These are phyloP conservation scores for Mycena leptocephala DNA, from an alignment of 768 basidiomycete species.

Conservation along the genomic window DNA sequence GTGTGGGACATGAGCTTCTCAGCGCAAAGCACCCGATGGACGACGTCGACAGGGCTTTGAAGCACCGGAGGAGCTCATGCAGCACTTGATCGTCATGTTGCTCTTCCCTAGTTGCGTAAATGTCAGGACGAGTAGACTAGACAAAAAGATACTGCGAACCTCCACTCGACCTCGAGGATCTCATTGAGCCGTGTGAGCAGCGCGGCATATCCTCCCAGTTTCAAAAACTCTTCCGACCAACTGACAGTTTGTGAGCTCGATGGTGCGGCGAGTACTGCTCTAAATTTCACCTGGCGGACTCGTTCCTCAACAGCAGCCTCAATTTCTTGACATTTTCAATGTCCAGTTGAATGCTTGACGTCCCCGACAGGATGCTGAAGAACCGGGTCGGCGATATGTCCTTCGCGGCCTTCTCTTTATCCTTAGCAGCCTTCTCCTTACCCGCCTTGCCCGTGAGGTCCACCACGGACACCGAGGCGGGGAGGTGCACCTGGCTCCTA, in stretches of 20 bases:
- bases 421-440: constrained; percentile 29
- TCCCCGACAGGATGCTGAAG: constrained; percentile 76
- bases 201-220: constrained; percentile 88
- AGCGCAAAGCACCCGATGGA: constrained; percentile 92
- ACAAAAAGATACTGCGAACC: constrained; percentile 59
- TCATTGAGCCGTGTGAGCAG: constrained; percentile 91
- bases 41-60: constrained; percentile 94
- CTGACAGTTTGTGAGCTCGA: constrained; percentile 53
- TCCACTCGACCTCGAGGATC: constrained; percentile 96
- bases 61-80: constrained; percentile 92
- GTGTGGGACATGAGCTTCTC: constrained; percentile 90
- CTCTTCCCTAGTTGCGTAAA: constrained; percentile 79
- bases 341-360: constrained; percentile 85
- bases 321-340: constrained; percentile 91
- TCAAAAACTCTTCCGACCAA: constrained; percentile 93
- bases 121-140: constrained; percentile 23
- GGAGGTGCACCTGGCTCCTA: constrained; percentile 66
- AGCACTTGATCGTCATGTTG: constrained; percentile 97
- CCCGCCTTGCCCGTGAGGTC: constrained; percentile 58
- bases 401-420: constrained; percentile 72
- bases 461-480: constrained; percentile 58
- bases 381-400: constrained; percentile 77
- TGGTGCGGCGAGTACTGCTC: neutral
- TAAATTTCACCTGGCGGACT: constrained; percentile 80
- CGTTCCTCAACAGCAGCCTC: constrained; percentile 89